A percentile compares a stretch with the other conserved stretches of the same genome.
Conservation (phyloP, 2,329 filamentous ascomycete species). For the Coniella vitis region DNA sequence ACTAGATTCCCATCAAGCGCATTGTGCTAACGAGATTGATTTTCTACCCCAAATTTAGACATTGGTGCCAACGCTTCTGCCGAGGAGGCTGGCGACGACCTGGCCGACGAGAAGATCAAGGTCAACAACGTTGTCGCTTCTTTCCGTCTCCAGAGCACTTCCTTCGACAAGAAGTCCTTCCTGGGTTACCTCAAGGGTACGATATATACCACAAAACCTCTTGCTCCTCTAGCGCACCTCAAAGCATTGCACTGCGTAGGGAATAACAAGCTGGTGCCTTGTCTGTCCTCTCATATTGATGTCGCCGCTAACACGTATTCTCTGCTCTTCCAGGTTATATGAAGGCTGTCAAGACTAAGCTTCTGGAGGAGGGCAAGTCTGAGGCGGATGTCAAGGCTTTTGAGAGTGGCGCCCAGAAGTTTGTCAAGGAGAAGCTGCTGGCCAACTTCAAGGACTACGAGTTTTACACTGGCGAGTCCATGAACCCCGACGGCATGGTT, state of each 20-base stretch:
- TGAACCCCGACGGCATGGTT: conserved; percentile 92
- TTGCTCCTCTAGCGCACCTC: too few relatives aligned
- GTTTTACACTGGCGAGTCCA: conserved; percentile 85
- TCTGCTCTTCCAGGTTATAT: conserved; percentile 58
- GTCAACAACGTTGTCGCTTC: conserved; percentile 93
- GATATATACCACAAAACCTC: conserved; percentile 20
- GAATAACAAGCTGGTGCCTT: too few relatives aligned
- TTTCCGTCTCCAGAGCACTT: conserved; percentile 77
- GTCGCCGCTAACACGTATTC: conserved; percentile 3
- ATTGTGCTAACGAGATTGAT: neutral
- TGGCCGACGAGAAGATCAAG: conserved; percentile 62
- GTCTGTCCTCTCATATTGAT: neutral
- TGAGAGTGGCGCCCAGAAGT: conserved; percentile 66
- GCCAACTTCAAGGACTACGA: conserved; percentile 93
- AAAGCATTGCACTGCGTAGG: too few relatives aligned
- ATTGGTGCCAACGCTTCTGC: conserved; percentile 96
- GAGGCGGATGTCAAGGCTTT: conserved; percentile 69
- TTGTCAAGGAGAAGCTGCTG: conserved; percentile 75
- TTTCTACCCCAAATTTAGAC: conserved; percentile 41
- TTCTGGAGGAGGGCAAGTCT: conserved; percentile 51
- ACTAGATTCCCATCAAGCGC: too few relatives aligned
- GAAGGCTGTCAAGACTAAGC: conserved; percentile 72
- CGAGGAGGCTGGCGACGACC: conserved; percentile 72
- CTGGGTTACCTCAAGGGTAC: conserved; percentile 78
- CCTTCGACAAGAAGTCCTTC: conserved; percentile 84